phyloP scores from a whole-genome alignment of 495 filamentous ascomycete species.

The Daldinia vernicosa region DNA sequence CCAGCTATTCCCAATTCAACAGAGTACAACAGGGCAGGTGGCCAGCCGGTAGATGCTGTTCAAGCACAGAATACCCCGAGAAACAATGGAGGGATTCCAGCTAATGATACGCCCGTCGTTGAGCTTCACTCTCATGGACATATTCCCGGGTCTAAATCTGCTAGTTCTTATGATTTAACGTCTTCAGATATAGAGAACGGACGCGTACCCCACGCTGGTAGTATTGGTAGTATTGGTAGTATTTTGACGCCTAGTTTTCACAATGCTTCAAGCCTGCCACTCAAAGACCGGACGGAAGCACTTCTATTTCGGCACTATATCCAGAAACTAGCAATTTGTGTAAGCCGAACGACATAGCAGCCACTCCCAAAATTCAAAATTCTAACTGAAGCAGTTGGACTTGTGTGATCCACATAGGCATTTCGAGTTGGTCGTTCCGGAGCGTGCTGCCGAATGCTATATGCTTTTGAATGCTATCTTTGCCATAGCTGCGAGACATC shows the following conservation, averaged over 20 bases:
- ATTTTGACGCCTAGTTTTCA: constrained; percentile 7
- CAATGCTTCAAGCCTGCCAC: constrained; percentile 44
- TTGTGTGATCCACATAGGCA: constrained; percentile 64
- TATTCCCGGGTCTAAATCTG: neutral
- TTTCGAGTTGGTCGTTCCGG: constrained; percentile 63
- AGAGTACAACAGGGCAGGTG: neutral
- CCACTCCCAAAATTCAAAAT: neutral
- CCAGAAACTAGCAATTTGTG: constrained; percentile 59
- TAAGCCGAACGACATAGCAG: constrained; percentile 40
- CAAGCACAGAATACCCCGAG: neutral
- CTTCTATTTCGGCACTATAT: constrained; percentile 59
- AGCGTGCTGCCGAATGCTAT: constrained; percentile 58
- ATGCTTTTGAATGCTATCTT: constrained; percentile 67
- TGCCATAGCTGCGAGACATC: constrained; percentile 64
- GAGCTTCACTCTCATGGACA: constrained; percentile 4
- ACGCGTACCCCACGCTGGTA: constrained; percentile 9
- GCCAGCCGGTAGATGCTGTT: neutral
- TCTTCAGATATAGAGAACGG: constrained; percentile 5
- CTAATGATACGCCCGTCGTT: neutral
- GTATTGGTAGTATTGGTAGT: neutral
- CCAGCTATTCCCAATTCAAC: constrained; percentile 2
- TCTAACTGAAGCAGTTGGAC: constrained; percentile 57
- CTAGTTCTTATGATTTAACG: neutral
- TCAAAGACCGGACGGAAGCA: constrained; percentile 51
- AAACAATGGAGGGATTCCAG: neutral